Evolutionary conservation across 805 yeast species (phyloP), one percentile per base, ranked within the genome.

Genomic region (Candida ovalis): DNA sequence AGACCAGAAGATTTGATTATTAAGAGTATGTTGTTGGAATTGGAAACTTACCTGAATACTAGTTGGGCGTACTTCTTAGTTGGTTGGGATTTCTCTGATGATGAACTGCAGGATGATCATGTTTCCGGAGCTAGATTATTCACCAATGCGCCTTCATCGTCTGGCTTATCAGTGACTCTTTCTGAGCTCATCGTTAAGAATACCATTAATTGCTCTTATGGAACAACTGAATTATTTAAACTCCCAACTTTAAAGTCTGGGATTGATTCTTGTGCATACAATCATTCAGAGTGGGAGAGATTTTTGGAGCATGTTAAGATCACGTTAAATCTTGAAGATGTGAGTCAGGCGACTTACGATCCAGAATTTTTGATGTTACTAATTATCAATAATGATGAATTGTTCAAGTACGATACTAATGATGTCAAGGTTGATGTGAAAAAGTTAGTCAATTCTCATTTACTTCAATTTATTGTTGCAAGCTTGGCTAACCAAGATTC

Each of bases 11-110:
- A 92, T 60, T 60, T 78, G 45, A 49, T 90, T 2, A 59, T 92
- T 24, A 77, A 86, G 46, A 62, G 68, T 3, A 66, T 87, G 1
- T 60, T 92, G 40, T 71, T 73, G 46, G 61, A 63, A 12, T 70
- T 89, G 32, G 98, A 92, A 63, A 58, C 78, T 0, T 65, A 67
- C 3, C 57, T 73, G 6, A 55, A 50, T 8, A 55, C 48, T 24
- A 79, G 89, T 7, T 89, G 96, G 95, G 71, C 85, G n/a, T 73
- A 73, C 44, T 62, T 71, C 33, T 81, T 86, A 4, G 67, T 73
- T 30, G 70, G 75, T 40, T 87, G 96, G 95, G 90, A 86, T 44
- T 75, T 84, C 44, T 59, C 61, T 39, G 72, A 74, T 9, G 50
- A 44, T 6, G 47, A 45, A 1, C 19, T 40, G 9, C 21, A 40